Percentiles rank a stretch among this genome's conserved stretches.
Evolutionary conservation across 2,329 filamentous ascomycete genomes (phyloP).

Genomic region (Coniochaeta sp.): DNA sequence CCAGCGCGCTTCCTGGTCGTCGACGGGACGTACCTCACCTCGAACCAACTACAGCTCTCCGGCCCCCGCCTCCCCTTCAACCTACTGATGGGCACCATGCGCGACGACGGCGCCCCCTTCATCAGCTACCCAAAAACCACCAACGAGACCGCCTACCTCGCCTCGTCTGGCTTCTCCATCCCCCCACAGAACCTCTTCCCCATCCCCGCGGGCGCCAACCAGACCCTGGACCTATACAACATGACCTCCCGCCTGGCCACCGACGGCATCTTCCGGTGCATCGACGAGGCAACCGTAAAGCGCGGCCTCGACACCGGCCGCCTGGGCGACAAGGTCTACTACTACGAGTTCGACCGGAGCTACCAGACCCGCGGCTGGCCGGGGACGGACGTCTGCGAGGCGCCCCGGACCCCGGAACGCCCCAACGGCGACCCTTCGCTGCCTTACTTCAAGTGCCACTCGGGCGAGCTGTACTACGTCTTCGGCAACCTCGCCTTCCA

Average conservation of each 20-base stretch:
- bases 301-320: conserved; percentile 34
- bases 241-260: conserved; percentile 46
- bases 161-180: conserved; percentile 20
- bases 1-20: conserved; percentile 47
- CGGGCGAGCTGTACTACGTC: conserved; percentile 44
- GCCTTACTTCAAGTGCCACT: conserved; percentile 47
- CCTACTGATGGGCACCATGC: conserved; percentile 47
- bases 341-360: conserved; percentile 52
- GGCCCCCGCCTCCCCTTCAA: conserved; percentile 38
- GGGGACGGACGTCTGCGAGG: conserved; percentile 39
- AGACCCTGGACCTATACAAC: conserved; percentile 47
- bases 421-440: conserved; percentile 32
- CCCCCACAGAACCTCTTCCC: conserved; percentile 39
- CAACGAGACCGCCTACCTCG: conserved; percentile 24
- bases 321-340: conserved; percentile 41
- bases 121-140: conserved; percentile 33
- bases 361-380: conserved; percentile 47
- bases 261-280: conserved; percentile 51
- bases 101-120: conserved; percentile 49
- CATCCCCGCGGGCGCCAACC: conserved; percentile 35
- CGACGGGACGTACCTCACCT: conserved; percentile 46
- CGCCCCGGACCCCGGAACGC: conserved; percentile 22
- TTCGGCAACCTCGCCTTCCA: conserved; percentile 41
- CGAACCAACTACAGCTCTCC: conserved; percentile 37
- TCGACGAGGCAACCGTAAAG: conserved; percentile 50